Base-by-base conservation (phyloP, 225 moss, liverwort and hornwort genomes). In the Rhytidiadelphus loreus region DNA sequence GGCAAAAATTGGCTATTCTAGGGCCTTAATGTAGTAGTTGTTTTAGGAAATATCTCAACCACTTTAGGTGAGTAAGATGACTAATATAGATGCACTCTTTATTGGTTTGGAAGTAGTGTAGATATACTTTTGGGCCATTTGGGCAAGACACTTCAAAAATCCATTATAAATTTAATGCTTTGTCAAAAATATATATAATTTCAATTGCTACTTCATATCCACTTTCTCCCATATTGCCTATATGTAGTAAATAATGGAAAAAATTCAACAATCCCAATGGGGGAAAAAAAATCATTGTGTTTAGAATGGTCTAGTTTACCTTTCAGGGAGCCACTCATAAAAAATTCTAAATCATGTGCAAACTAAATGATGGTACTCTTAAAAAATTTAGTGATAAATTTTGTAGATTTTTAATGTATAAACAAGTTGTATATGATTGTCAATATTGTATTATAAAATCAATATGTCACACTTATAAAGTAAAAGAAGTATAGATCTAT, bases 271-370 rank as follows among this genome's bases (percentile, higher is more conserved):
- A 43, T 71, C 0, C 9, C 1, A 71, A 71, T 1, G 28, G 2
- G 1, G 7, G 5, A 9, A 43, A 43, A 2, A 3, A 43, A 24
- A 8, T 2, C 9, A 26, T 43, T 43, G 26, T 43, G 3, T 26
- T 0, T 0, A 0, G 8, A 41, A 25, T 25, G 24, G 15, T 41
- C 6, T 9, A 5, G 5, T 13, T 41, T 13, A 16, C 2, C 3
- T 1, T 39, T 26, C 0, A 1, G 7, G 26, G 43, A 24, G 13
- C 16, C 1, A 71, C 8, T 16, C 15, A 43, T 3, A 43, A 71
- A 71, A 5, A 2, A 41, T 41, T 41, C 3, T 7, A 70, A 39
- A 39, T 69, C 13, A 71, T 3, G 3, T 2, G 4, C 12, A 4
- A 70, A 70, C 2, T 15, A 70, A 41, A 26, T 41, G 25, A 26